Base-by-base conservation (phyloP, 768 basidiomycete species). In the Kwoniella sp. region DNA sequence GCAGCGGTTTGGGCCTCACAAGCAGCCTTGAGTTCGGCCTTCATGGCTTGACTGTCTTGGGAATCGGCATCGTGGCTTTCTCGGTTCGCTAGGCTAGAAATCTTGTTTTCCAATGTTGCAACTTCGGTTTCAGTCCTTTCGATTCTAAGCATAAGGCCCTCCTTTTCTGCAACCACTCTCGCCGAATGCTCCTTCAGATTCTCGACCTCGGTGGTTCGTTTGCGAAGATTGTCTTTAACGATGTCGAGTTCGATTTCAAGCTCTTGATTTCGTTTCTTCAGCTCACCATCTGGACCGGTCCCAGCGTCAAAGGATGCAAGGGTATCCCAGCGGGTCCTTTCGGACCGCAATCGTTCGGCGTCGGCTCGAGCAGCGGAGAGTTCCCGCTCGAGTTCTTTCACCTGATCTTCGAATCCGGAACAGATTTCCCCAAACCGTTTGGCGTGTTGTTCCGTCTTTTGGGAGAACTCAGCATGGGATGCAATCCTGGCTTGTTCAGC, bases 401-500 rank as follows among this genome's bases (percentile, higher is more conserved):
- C 74, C 47, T 79, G 74, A 5, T 60, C 63, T 51, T 79, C 76
- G 47, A 75, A 78, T 11, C 66, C 75, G 1, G 61, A 52, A 41
- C 74, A 76, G 28, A 76, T 77, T 54, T 78, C 73, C 0, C 71
- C 71, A 55, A 78, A 78, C 34, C 70, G 58, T 17, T 63, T 61
- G 20, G 77, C 76, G 48, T 76, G 73, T 38, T 72, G 61, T 58
- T 75, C 73, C 9, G 72, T 75, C 56, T 75, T 74, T n/a, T 25
- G 22, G 1, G 71, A 62, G 56, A 72, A 76, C n/a, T 74, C 75
- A 13, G 68, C 53, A 38, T 73, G 72, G 2, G 75, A 61, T 3
- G 63, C 23, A 7, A 41, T 48, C 26, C 65, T 34, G 13, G 61
- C 65, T 29, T 58, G 30, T 30, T 71, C 71, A 17, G 61, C 68